Evolutionary conservation across 106 monocot genomes (phyloP).

Genomic region (Acorus calamus): DNA sequence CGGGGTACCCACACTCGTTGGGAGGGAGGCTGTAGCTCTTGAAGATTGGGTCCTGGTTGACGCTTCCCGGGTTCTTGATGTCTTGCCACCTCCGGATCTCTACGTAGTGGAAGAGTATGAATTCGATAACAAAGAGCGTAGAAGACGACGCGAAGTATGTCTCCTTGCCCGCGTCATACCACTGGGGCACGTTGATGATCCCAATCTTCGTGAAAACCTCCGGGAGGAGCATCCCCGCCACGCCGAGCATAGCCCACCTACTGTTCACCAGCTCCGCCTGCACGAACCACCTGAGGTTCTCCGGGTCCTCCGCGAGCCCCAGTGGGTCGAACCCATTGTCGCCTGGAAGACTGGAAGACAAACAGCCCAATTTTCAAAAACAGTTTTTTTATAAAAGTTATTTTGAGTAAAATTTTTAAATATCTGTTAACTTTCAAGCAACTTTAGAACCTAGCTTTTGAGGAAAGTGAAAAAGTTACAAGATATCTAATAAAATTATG

Average conservation of each 20-base stretch:
- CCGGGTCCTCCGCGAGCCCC: conserved; percentile 87
- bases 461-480: no score
- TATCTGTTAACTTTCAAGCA: no score
- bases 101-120: conserved; percentile 95
- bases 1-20: conserved; percentile 73
- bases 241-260: conserved; percentile 94
- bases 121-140: conserved; percentile 93
- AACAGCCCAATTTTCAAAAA: no score
- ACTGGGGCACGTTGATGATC: conserved; percentile 67
- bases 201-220: conserved; percentile 86
- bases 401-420: no score
- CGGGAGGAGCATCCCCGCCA: conserved; percentile 83
- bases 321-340: conserved; percentile 97
- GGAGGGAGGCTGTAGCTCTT: conserved; percentile 84
- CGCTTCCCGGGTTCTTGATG: conserved; percentile 96
- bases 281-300: conserved; percentile 80
- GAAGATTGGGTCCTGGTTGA: conserved; percentile 99
- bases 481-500: no score
- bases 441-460: no score
- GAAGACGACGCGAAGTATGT: conserved; percentile 96
- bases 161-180: conserved; percentile 83
- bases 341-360: conserved; percentile 49
- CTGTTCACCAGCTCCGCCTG: conserved; percentile 87
- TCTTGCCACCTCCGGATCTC: conserved; percentile 98
- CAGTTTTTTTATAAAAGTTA: no score